Percentiles rank a stretch among this genome's conserved stretches.
These are phyloP conservation scores for Xylaria sp. DNA, from an alignment of 2,329 filamentous ascomycete species.

Conservation along the genomic window DNA sequence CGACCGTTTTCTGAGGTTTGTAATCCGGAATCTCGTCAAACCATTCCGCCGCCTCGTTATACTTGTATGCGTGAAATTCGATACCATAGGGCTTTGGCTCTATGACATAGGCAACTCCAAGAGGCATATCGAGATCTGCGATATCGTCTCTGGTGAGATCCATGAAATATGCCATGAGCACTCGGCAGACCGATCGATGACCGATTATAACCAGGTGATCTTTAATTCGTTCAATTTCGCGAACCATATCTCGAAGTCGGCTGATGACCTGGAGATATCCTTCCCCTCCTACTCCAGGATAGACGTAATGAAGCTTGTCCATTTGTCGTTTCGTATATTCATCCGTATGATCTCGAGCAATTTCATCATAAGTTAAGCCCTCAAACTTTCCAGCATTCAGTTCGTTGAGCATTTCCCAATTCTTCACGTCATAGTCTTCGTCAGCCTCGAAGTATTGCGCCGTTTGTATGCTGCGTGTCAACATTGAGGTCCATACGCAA, in stretches of 20 bases:
- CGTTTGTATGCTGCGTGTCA: conserved; percentile 88
- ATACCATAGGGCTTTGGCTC: conserved; percentile 98
- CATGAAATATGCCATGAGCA: conserved; percentile 96
- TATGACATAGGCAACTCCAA: conserved; percentile 93
- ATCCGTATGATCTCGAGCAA: conserved; percentile 78
- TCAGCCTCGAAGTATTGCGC: conserved; percentile 89
- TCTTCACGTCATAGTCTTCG: conserved; percentile 95
- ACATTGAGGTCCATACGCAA: conserved; percentile 98
- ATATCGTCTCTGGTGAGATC: conserved; percentile 91
- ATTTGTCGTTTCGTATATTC: conserved; percentile 83
- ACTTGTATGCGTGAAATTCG: conserved; percentile 94
- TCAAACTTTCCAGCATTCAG: conserved; percentile 94
- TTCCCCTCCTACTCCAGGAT: conserved; percentile 94
- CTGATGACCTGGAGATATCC: conserved; percentile 98
- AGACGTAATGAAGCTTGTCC: conserved; percentile 96
- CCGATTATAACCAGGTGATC: conserved; percentile 94
- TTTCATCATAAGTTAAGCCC: conserved; percentile 93
- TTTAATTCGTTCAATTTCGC: conserved; percentile 96
- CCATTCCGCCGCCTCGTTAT: conserved; percentile 80
- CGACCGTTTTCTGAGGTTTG: conserved; percentile 71
- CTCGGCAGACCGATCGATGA: conserved; percentile 90
- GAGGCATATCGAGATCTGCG: conserved; percentile 90
- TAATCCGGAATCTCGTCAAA: conserved; percentile 91
- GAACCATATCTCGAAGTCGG: conserved; percentile 91
- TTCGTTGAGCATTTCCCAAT: conserved; percentile 98